A percentile compares a stretch with the other conserved stretches of the same genome.
phyloP scores from a whole-genome alignment of 2,329 filamentous ascomycete species.

The Spiromastix sp. region DNA sequence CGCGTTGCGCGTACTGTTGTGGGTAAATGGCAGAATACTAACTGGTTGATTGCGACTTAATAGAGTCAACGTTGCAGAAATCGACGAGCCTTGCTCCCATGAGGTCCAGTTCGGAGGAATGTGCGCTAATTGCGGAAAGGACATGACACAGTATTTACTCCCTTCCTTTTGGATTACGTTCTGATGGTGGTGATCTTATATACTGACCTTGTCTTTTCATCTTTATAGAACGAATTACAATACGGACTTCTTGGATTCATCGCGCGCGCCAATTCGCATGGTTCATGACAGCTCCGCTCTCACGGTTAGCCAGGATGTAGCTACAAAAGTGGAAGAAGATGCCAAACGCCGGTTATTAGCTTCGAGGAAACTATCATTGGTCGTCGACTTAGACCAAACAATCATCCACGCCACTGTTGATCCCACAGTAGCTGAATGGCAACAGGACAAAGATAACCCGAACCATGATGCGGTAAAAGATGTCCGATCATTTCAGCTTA shows the following conservation, averaged over 20 bases:
- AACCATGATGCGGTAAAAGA: slow-evolving; percentile 87
- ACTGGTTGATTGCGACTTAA: neutral
- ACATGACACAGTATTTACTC: slow-evolving; percentile 68
- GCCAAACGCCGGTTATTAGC: slow-evolving; percentile 72
- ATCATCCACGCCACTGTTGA: slow-evolving; percentile 98
- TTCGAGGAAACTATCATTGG: slow-evolving; percentile 76
- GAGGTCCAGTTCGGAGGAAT: slow-evolving; percentile 84
- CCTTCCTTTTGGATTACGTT: slow-evolving; percentile 1
- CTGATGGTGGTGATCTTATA: neutral
- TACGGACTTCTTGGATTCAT: slow-evolving; percentile 64
- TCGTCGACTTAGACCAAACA: slow-evolving; percentile 95
- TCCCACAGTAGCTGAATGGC: slow-evolving; percentile 92
- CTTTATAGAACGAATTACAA: slow-evolving; percentile 58
- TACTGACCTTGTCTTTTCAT: neutral
- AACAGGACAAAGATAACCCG: slow-evolving; percentile 74
- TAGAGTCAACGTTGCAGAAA: slow-evolving; percentile 54
- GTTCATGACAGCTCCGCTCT: slow-evolving; percentile 82
- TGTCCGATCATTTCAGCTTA: slow-evolving; percentile 76
- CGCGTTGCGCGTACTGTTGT: too few species aligned
- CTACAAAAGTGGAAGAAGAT: slow-evolving; percentile 71
- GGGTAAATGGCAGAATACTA: too few species aligned
- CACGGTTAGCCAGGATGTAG: slow-evolving; percentile 74
- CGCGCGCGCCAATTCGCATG: slow-evolving; percentile 88
- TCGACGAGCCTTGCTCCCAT: slow-evolving; percentile 86
- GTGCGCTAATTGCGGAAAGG: slow-evolving; percentile 85